phyloP scores from a whole-genome alignment of 805 yeast species.

The Zygoascus biomembranicola region DNA sequence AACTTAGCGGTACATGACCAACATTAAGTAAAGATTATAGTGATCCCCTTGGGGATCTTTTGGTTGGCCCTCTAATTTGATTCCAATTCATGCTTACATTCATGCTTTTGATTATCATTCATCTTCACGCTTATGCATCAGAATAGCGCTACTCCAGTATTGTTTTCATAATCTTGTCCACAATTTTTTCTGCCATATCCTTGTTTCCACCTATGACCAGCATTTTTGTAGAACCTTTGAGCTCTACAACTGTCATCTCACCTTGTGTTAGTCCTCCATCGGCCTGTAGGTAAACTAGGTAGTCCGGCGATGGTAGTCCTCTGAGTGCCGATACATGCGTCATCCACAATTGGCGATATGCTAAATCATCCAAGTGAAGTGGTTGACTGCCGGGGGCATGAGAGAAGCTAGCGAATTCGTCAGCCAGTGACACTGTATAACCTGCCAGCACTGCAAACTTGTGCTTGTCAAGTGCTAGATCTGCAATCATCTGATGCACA shows the following conservation, averaged over 20 bases:
- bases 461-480: slow-evolving; percentile 5
- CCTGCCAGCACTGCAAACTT: slow-evolving; percentile 16
- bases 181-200: slow-evolving; percentile 13
- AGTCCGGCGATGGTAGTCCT: slow-evolving; percentile 22
- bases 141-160: neutral
- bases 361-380: neutral
- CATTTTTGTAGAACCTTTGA: slow-evolving; percentile 14
- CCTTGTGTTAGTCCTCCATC: slow-evolving; percentile 11
- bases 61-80: too few species aligned
- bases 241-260: slow-evolving; percentile 17
- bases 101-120: neutral
- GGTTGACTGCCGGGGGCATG: neutral
- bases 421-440: slow-evolving; percentile 19
- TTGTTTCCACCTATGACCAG: slow-evolving; percentile 16
- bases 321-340: slow-evolving; percentile 15
- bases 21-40: neutral
- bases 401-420: slow-evolving; percentile 11
- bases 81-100: too few species aligned
- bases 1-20: neutral
- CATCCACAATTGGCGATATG: slow-evolving; percentile 19
- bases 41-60: too few species aligned
- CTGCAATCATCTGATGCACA: slow-evolving; percentile 18
- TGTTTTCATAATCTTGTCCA: slow-evolving; percentile 13
- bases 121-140: neutral
- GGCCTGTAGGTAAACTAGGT: slow-evolving; percentile 15